phyloP scores from a whole-genome alignment of 768 basidiomycete genomes.

The Kwoniella pini region DNA sequence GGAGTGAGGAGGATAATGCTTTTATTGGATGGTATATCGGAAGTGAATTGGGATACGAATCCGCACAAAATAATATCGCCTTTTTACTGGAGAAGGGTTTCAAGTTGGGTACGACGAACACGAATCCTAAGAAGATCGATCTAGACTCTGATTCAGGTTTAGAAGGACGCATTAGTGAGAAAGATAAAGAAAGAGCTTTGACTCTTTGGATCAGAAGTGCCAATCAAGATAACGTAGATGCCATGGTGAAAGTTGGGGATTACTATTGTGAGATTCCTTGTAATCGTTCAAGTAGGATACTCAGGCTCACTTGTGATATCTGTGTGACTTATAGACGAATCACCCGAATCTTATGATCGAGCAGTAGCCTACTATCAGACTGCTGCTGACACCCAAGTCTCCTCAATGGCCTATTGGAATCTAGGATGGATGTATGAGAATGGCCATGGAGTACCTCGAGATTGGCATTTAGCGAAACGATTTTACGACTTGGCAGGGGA shows the following conservation, averaged over 20 bases:
- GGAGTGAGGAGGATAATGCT: constrained; percentile 75
- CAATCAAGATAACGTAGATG: constrained; percentile 90
- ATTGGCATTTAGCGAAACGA: constrained; percentile 94
- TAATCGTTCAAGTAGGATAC: not conserved
- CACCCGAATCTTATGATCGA: constrained; percentile 67
- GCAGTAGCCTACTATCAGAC: constrained; percentile 93
- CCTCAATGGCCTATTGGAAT: constrained; percentile 97
- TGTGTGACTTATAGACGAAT: constrained; percentile 1
- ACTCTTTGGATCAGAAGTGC: constrained; percentile 95
- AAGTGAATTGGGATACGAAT: constrained; percentile 86
- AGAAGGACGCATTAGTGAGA: constrained; percentile 3
- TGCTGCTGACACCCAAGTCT: constrained; percentile 87
- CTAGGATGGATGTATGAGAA: constrained; percentile 99
- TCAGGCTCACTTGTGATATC: not conserved
- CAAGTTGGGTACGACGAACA: not conserved
- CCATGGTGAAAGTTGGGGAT: constrained; percentile 96
- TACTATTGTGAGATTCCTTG: constrained; percentile 67
- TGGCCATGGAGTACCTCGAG: constrained; percentile 86
- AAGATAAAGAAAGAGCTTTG: constrained; percentile 62
- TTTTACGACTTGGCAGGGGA: constrained; percentile 89
- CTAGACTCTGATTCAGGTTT: not conserved
- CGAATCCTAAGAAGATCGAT: not conserved
- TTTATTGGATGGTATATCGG: constrained; percentile 94
- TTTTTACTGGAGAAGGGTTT: constrained; percentile 88
- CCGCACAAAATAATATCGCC: constrained; percentile 93